These are phyloP conservation scores for Fraxinus nigra DNA, from an alignment of 305 asterid genomes.

Conservation along the genomic window DNA sequence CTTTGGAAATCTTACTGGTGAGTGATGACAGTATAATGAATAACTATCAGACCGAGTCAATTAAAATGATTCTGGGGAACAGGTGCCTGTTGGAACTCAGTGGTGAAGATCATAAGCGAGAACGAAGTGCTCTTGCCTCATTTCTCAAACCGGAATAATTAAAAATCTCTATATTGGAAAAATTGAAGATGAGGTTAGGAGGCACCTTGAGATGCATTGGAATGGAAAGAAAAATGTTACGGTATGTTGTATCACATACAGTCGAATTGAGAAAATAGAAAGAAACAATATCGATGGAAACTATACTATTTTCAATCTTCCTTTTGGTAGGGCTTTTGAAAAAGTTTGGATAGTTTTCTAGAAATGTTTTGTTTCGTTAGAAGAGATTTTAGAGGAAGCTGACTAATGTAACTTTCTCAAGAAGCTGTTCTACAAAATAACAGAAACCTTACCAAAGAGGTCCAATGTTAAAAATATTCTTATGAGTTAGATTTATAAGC, in stretches of 20 bases:
- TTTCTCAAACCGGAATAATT: slow-evolving; percentile 31
- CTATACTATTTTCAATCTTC: not conserved
- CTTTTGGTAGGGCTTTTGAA: not conserved
- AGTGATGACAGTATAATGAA: slow-evolving; percentile 37
- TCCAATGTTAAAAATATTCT: not conserved
- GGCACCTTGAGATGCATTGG: slow-evolving; percentile 40
- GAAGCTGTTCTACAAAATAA: not conserved
- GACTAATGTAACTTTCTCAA: not conserved
- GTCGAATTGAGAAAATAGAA: not conserved
- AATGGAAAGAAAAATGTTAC: slow-evolving; percentile 41
- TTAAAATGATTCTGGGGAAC: slow-evolving; percentile 57
- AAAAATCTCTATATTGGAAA: not conserved
- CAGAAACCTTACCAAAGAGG: not conserved
- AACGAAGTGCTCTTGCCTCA: slow-evolving; percentile 56
- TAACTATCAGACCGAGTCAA: slow-evolving; percentile 54
- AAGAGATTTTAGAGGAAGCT: not conserved
- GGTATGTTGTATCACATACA: slow-evolving; percentile 27
- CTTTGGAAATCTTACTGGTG: too few species aligned
- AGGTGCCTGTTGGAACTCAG: slow-evolving; percentile 51
- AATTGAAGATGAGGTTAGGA: not conserved
- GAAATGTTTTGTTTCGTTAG: not conserved
- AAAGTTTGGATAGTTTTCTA: not conserved
- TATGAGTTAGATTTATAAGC: not conserved
- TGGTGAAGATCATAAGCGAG: slow-evolving; percentile 65
- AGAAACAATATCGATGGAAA: not conserved